phyloP scores from a whole-genome alignment of 129 eudicot species.

The Deinandra increscens region DNA sequence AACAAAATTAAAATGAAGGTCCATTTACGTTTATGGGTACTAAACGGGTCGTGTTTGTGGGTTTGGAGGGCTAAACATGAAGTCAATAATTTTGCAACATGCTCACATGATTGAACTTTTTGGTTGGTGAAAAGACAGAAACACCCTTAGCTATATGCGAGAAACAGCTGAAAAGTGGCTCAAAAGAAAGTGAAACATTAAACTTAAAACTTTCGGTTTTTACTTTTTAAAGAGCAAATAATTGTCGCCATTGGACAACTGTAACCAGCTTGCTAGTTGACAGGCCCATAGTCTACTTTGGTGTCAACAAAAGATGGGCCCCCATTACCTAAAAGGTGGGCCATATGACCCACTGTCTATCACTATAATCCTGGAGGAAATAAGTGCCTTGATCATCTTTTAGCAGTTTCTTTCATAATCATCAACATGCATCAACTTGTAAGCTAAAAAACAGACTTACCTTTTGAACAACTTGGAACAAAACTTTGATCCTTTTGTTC shows the following conservation, averaged over 20 bases:
- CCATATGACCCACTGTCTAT: constrained; percentile 29
- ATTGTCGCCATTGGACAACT: constrained; percentile 17
- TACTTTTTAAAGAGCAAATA: constrained; percentile 1
- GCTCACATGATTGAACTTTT: constrained; percentile 28
- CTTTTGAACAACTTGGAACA: neutral
- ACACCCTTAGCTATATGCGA: neutral
- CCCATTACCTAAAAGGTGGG: constrained; percentile 18
- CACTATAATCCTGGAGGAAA: constrained; percentile 4
- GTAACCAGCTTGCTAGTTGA: constrained; percentile 20
- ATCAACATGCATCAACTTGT: constrained; percentile 24
- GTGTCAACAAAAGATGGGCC: constrained; percentile 27
- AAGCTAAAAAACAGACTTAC: neutral
- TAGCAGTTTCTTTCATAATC: constrained; percentile 13
- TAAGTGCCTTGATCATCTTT: constrained; percentile 21
- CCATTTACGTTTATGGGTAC: neutral
- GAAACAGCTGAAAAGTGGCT: constrained; percentile 27
- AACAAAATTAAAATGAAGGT: no score
- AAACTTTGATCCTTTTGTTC: constrained; percentile 6
- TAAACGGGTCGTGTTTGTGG: neutral
- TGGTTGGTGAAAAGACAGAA: constrained; percentile 9
- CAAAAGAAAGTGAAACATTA: constrained; percentile 2
- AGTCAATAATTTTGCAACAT: constrained; percentile 5
- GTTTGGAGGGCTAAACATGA: neutral
- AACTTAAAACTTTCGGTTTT: neutral
- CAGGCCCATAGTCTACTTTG: constrained; percentile 26